Base-by-base conservation (phyloP, 192 early-diverging fungal species). In the Coemansia sp. region DNA sequence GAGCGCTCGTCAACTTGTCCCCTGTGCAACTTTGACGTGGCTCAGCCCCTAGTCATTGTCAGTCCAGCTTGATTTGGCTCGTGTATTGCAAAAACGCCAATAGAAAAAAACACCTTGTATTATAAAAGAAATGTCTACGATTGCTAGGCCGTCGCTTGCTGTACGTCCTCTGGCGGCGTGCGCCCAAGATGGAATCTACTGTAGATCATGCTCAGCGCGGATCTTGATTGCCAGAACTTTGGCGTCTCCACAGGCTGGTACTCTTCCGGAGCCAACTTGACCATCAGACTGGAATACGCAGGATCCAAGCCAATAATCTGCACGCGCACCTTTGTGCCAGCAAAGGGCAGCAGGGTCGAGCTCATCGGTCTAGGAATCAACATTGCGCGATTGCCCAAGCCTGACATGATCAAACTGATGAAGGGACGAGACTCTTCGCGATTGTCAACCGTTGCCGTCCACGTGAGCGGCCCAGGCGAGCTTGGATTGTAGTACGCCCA, bases 251-350 rank as follows among this genome's bases (percentile, higher is more conserved):
- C 35, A 2, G 69, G 72, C 69, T 80, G 77, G 31, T 59, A 66
- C 45, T 72, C 62, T 33, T 75, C 69, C 0, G 77, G 77, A 5
- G 77, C 77, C 35, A 80, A 59, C 59, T 64, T 72, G 11, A 71
- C 77, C 2, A 80, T 23, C 58, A 72, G 42, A 34, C 62, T 61
- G 16, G 26, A 14, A 2, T 42, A 43, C 1, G n/a, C 21, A 1
- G 77, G 77, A 23, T 69, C 65, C 12, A 66, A 20, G 12, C 53
- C 62, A 37, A 69, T n/a, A 11, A 75, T 20, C 34, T 75, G 69
- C 50, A 80, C 77, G 4, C 77, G 72, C n/a, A 80, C 31, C 64
- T 69, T 75, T 7, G 79, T 76, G 35, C 79, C 79, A 8, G 79
- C 73, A 68, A 76, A 70, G 21, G 79, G 79, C 63, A 73, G 65